Percentiles rank a stretch among this genome's conserved stretches.
phyloP scores from a whole-genome alignment of 169 alveolate genomes.

The Plasmodium chabaudi region DNA sequence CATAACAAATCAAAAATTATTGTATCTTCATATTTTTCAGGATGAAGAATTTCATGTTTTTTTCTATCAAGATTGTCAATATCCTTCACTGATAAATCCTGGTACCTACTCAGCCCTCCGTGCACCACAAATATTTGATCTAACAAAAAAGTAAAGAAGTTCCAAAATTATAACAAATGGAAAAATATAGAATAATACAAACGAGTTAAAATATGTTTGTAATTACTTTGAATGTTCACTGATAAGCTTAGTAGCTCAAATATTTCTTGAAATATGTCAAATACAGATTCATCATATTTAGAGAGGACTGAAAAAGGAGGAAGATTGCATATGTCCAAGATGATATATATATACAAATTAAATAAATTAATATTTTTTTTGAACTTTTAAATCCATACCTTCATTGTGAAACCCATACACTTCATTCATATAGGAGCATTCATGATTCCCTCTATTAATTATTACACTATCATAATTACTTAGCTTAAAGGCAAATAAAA shows the following conservation, averaged over 20 bases:
- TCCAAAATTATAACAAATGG: neutral
- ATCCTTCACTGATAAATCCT: conserved; percentile 87
- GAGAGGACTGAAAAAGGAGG: conserved; percentile 30
- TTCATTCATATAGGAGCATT: conserved; percentile 93
- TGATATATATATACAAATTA: neutral
- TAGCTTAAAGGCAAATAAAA: conserved; percentile 90
- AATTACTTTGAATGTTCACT: conserved; percentile 88
- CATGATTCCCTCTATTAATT: conserved; percentile 94
- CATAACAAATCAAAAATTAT: conserved; percentile 92
- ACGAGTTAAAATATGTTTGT: too few relatives aligned
- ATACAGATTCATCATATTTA: conserved; percentile 91
- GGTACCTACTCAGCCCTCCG: conserved; percentile 92
- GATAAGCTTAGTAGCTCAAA: conserved; percentile 91
- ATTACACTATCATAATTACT: conserved; percentile 88
- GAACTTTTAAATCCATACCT: conserved; percentile 56
- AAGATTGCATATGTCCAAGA: neutral
- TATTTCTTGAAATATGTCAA: conserved; percentile 89
- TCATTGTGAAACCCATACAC: conserved; percentile 92
- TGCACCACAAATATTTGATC: conserved; percentile 88
- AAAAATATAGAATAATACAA: neutral
- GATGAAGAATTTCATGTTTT: conserved; percentile 91
- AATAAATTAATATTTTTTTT: neutral
- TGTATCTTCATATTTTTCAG: conserved; percentile 88
- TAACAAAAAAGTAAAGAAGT: neutral
- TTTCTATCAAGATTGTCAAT: conserved; percentile 88